Base-by-base conservation (phyloP, 108 stramenopile genomes). In the Nitzschia putrida region DNA sequence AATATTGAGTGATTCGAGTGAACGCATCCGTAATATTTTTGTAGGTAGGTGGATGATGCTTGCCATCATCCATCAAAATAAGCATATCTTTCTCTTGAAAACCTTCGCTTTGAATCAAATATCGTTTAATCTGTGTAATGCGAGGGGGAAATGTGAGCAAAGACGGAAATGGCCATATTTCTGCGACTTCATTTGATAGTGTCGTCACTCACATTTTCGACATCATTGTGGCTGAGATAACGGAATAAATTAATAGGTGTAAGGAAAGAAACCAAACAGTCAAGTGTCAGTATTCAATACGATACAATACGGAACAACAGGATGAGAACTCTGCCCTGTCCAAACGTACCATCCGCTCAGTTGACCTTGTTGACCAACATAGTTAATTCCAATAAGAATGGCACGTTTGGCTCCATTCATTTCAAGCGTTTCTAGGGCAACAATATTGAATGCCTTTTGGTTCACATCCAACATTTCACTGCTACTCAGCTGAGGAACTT, bases 21-120 rank as follows among this genome's bases (percentile, higher is more conserved):
- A 88, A 90, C 18, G 91, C 92, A 25, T 85, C 77, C 49, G 90
- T 73, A 56, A 97, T 91, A 57, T 90, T 91, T 20, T 74, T 65
- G 54, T 70, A 74, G 9, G 92, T 95, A 18, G 92, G 92, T 43
- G 21, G 25, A 49, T 87, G 81, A 61, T 85, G 76, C 26, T 67
- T 47, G 10, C 84, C 91, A 68, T 97, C 96, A 73, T 97, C 96
- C 93, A 96, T 95, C 47, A 97, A 71, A 58, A 97, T 84, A 13
- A 87, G 77, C 77, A 96, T 87, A 57, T 90, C 80, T 18, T 72
- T 74, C 59, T 88, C 83, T n/a, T 66, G 40, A 71, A 95, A 97
- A 12, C 96, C 96, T 55, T 93, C 72, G 25, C 83, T 77, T 14
- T 89, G 71, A 53, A 66, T 83, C 69, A 96, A 71, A 77, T 90